Conservation (phyloP, 805 yeast species). For the Ogataea haglerorum region DNA sequence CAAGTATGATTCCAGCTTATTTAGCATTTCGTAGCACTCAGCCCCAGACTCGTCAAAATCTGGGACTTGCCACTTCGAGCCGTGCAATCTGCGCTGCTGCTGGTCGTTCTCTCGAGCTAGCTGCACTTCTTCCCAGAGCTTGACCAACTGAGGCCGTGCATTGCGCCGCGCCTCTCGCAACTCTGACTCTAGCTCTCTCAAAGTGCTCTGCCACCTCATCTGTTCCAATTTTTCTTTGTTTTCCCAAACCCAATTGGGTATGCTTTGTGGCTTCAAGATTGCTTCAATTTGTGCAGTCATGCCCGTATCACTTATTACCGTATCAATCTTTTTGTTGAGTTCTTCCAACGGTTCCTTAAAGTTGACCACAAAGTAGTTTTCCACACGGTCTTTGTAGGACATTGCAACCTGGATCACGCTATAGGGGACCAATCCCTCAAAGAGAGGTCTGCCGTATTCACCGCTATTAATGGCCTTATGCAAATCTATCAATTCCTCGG, state of each 20-base stretch:
- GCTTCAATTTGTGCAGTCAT: conserved; percentile 64
- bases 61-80: conserved; percentile 53
- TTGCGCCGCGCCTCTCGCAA: conserved; percentile 41
- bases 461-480: conserved; percentile 25
- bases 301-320: conserved; percentile 44
- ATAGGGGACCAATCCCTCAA: conserved; percentile 64
- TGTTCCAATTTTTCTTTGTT: conserved; percentile 52
- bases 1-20: conserved; percentile 46
- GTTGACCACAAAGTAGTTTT: conserved; percentile 45
- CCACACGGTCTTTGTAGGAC: conserved; percentile 66
- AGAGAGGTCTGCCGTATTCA: conserved; percentile 36
- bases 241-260: conserved; percentile 56
- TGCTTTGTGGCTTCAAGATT: conserved; percentile 49
- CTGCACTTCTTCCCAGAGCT: conserved; percentile 43
- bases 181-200: conserved; percentile 44
- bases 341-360: conserved; percentile 45
- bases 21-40: conserved; percentile 38
- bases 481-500: conserved; percentile 38
- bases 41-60: conserved; percentile 44
- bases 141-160: conserved; percentile 41
- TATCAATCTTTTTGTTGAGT: conserved; percentile 42
- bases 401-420: conserved; percentile 61
- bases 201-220: conserved; percentile 47
- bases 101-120: conserved; percentile 57
- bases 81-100: conserved; percentile 46